phyloP scores from a whole-genome alignment of 768 basidiomycete genomes.

The Piloderma croceum region DNA sequence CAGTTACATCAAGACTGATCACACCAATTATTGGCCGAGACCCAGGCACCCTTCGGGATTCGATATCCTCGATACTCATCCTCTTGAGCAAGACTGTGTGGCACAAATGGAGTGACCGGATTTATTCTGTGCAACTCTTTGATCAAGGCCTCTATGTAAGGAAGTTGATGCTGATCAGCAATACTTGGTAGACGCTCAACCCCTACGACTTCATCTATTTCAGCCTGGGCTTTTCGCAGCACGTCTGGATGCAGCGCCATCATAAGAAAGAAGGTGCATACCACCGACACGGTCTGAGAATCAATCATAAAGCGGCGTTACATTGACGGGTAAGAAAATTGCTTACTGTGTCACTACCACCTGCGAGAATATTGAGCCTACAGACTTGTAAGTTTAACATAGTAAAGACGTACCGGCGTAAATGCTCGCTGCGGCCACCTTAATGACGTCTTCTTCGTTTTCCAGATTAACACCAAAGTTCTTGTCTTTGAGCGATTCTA shows the following conservation, averaged over 20 bases:
- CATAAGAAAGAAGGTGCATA: slow-evolving; percentile 36
- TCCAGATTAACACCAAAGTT: slow-evolving; percentile 13
- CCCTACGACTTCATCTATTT: slow-evolving; percentile 40
- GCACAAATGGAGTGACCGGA: slow-evolving; percentile 28
- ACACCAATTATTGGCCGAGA: slow-evolving; percentile 8
- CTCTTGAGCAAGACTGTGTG: slow-evolving; percentile 10
- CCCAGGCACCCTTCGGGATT: slow-evolving; percentile 13
- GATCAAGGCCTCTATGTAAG: slow-evolving; percentile 35
- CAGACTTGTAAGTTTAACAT: neutral
- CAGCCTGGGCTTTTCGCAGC: slow-evolving; percentile 35
- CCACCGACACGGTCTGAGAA: slow-evolving; percentile 33
- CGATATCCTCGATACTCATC: slow-evolving; percentile 12
- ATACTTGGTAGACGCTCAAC: slow-evolving; percentile 34
- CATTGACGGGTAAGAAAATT: neutral
- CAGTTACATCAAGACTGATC: neutral
- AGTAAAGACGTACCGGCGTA: slow-evolving; percentile 21
- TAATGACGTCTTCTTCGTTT: slow-evolving; percentile 23
- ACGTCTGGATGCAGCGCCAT: slow-evolving; percentile 36
- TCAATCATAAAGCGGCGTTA: neutral
- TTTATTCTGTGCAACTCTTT: slow-evolving; percentile 36
- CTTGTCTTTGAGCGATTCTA: slow-evolving; percentile 19
- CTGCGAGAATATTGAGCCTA: slow-evolving; percentile 2
- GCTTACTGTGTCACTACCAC: slow-evolving; percentile 16
- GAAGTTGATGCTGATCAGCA: slow-evolving; percentile 34
- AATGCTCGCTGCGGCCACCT: slow-evolving; percentile 25